A percentile compares a stretch with the other conserved stretches of the same genome.
phyloP scores from a whole-genome alignment of 139 green algal genomes.

The Medakamo hakoo region DNA sequence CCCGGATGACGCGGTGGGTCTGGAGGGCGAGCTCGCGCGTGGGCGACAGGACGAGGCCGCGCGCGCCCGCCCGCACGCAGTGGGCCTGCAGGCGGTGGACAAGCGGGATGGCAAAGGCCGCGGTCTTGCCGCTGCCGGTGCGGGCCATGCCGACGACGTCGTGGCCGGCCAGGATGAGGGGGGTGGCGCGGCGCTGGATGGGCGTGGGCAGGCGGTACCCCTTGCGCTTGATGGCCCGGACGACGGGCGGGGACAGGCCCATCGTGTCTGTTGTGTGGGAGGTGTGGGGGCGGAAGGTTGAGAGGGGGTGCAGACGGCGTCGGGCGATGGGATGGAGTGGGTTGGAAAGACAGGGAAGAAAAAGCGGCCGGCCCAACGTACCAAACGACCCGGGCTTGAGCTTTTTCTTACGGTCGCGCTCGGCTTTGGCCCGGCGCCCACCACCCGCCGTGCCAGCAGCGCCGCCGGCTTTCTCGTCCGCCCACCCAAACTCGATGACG shows the following conservation, averaged over 20 bases:
- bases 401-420: slow-evolving; percentile 28
- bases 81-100: slow-evolving; percentile 67
- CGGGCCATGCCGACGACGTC: slow-evolving; percentile 85
- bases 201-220: slow-evolving; percentile 89
- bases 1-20: slow-evolving; percentile 68
- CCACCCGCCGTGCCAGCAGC: slow-evolving; percentile 8
- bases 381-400: slow-evolving; percentile 48
- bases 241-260: slow-evolving; percentile 45
- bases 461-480: slow-evolving; percentile 4
- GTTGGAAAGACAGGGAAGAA: background rate
- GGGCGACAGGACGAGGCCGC: slow-evolving; percentile 76
- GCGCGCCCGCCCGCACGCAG: slow-evolving; percentile 34
- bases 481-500: slow-evolving; percentile 19
- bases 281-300: background rate
- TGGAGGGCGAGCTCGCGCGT: slow-evolving; percentile 75
- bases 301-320: too few species aligned
- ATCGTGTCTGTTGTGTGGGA: slow-evolving; percentile 53
- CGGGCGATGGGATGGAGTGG: background rate
- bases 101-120: slow-evolving; percentile 85
- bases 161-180: slow-evolving; percentile 60
- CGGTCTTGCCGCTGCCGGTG: slow-evolving; percentile 94
- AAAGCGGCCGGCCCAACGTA: slow-evolving; percentile 7
- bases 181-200: slow-evolving; percentile 82
- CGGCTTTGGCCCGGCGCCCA: slow-evolving; percentile 26
- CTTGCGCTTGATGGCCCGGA: slow-evolving; percentile 72